phyloP scores from a whole-genome alignment of 257 asterid genomes.

The Petrea volubilis region DNA sequence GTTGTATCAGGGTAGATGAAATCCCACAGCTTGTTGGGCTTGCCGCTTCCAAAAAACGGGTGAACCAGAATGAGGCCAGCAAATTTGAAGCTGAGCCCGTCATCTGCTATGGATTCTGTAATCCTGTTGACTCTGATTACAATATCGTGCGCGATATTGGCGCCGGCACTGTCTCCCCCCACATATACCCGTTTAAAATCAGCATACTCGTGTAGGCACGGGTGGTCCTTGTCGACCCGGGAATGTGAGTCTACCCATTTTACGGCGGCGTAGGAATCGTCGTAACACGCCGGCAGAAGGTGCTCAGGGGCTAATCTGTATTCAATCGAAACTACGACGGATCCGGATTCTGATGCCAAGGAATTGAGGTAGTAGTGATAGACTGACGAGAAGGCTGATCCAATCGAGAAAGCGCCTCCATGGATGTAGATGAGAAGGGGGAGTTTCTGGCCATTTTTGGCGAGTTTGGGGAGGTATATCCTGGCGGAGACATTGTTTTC shows the following conservation, averaged over 20 bases:
- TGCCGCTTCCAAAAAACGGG: slow-evolving; percentile 58
- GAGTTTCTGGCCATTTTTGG: slow-evolving; percentile 31
- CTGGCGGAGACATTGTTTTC: slow-evolving; percentile 46
- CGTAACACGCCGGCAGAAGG: slow-evolving; percentile 66
- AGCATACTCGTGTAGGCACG: slow-evolving; percentile 55
- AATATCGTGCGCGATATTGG: slow-evolving; percentile 63
- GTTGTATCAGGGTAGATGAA: slow-evolving; percentile 36
- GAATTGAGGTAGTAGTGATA: slow-evolving; percentile 47
- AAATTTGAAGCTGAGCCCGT: slow-evolving; percentile 21
- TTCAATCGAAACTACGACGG: slow-evolving; percentile 61
- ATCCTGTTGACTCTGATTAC: slow-evolving; percentile 31
- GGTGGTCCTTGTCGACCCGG: slow-evolving; percentile 34
- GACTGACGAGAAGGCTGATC: slow-evolving; percentile 57
- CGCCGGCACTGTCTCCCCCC: slow-evolving; percentile 91
- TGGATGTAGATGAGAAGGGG: slow-evolving; percentile 74
- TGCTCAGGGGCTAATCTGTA: slow-evolving; percentile 75
- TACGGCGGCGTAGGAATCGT: slow-evolving; percentile 55
- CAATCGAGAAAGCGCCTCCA: slow-evolving; percentile 71
- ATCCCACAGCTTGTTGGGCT: slow-evolving; percentile 45
- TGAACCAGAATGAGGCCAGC: slow-evolving; percentile 59
- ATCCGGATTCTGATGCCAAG: slow-evolving; percentile 49
- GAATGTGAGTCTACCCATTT: slow-evolving; percentile 56
- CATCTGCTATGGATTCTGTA: not conserved
- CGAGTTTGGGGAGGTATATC: slow-evolving; percentile 52
- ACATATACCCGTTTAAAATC: slow-evolving; percentile 48